Evolutionary conservation across 768 basidiomycete species (phyloP), one percentile per base, ranked within the genome.

Genomic region (Guyanaporus albipodus): DNA sequence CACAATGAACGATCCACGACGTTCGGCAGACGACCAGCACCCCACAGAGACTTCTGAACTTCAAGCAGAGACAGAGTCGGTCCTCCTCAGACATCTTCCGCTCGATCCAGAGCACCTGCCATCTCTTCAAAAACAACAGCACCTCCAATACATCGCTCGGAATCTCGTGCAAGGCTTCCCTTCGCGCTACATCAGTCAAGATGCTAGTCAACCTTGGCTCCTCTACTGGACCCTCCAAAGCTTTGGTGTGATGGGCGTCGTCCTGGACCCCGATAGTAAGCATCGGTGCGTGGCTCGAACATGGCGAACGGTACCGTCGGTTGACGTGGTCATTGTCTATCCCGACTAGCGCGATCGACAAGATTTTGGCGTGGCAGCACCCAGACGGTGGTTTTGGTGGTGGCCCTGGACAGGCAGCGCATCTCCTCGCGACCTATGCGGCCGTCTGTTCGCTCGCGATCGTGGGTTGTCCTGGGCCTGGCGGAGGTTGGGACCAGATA

Each of bases 131-230:
- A 79, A 76, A 58, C 75, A 77, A 34, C 63, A 72, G 2, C 93
- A 96, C 62, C 70, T 92, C 54, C 79, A 85, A 50, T 95, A 80
- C 59, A 78, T 95, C 19, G 73, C 81, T 2, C 74, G 83, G 21
- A 79, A 84, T 51, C 74, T 91, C 43, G 60, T 83, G 8, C 87
- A 91, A 60, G 83, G 90, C 2, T 87, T 98, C 35, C 91, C 93
- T 0, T 70, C 74, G 10, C 74, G 83, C 45, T 98, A 91, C 62
- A 75, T 73, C 17, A 83, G 82, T 37, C 87, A 97, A 58, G 96
- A 98, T 62, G 94, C 95, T 0, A 93, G 90, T 55, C 85, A 95
- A 57, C 88, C 96, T 0, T 98, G 96, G 96, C 70, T 97, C 23
- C 63, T 97, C 49, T 97, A 89, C 69, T 98, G 96, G 94, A 84